Conservation (phyloP, 257 asterid species). For the Nicotiana tabacum region DNA sequence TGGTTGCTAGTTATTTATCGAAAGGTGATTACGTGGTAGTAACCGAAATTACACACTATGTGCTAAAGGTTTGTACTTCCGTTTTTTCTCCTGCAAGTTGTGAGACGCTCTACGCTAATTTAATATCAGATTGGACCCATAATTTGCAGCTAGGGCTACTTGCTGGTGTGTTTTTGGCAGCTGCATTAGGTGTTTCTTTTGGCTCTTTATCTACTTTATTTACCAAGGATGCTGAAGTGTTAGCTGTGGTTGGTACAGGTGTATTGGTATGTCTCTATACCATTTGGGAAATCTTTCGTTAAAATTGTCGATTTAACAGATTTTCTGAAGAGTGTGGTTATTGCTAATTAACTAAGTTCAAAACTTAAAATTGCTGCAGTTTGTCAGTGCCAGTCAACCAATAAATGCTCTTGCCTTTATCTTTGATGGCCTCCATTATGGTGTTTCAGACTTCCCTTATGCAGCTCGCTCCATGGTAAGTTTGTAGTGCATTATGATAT, state of each 20-base stretch:
- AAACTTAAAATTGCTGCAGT: constrained; percentile 45
- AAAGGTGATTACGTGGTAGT: constrained; percentile 60
- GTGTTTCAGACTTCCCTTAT: constrained; percentile 82
- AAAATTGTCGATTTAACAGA: not conserved
- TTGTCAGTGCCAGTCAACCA: constrained; percentile 90
- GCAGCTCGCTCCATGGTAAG: constrained; percentile 86
- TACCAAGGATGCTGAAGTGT: constrained; percentile 62
- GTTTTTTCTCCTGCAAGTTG: constrained; percentile 5
- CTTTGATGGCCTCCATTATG: constrained; percentile 82
- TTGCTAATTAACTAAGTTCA: not conserved
- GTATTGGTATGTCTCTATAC: constrained; percentile 45
- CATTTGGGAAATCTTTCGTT: not conserved
- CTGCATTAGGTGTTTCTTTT: constrained; percentile 58
- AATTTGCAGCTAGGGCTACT: constrained; percentile 52
- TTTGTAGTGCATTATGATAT: not conserved
- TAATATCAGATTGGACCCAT: not conserved
- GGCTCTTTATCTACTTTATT: constrained; percentile 60
- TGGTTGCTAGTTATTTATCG: constrained; percentile 74
- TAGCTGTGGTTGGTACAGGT: constrained; percentile 55
- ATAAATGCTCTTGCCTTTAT: constrained; percentile 77
- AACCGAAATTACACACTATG: constrained; percentile 58
- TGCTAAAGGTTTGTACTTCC: constrained; percentile 52
- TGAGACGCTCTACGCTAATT: not conserved
- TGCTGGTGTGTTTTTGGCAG: constrained; percentile 62
- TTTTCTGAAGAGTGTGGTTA: not conserved